Evolutionary conservation across 2,329 filamentous ascomycete species (phyloP).

Genomic region (Claviceps africana): DNA sequence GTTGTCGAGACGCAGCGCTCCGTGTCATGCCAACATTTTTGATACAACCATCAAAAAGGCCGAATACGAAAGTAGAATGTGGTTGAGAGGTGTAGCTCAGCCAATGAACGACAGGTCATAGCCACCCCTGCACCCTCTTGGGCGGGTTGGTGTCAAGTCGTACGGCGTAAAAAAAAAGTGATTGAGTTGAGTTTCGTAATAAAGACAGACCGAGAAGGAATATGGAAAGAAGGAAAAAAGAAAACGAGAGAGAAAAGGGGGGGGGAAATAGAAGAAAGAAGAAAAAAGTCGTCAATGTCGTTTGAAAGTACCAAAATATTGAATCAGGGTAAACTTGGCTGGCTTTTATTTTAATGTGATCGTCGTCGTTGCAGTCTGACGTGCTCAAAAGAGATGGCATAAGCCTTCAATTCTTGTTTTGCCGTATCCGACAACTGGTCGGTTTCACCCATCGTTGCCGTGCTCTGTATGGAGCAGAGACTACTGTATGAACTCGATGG

Average conservation of each 20-base stretch:
- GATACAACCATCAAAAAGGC: constrained; percentile 23
- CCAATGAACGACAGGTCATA: not conserved
- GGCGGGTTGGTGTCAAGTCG: constrained; percentile 4
- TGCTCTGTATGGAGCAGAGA: constrained; percentile 63
- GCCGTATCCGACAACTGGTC: constrained; percentile 59
- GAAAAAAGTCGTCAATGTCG: not conserved
- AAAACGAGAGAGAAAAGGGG: not conserved
- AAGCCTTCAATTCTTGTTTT: constrained; percentile 66
- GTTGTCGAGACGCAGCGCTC: too few species aligned
- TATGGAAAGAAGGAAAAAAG: too few species aligned
- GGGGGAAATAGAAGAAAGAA: too few species aligned
- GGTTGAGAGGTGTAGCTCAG: not conserved
- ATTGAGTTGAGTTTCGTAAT: constrained; percentile 3
- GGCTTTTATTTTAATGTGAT: constrained; percentile 35
- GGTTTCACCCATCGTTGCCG: constrained; percentile 37
- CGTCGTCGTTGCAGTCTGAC: constrained; percentile 47
- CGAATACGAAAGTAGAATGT: constrained; percentile 6
- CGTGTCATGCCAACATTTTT: constrained; percentile 30
- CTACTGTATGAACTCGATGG: constrained; percentile 75
- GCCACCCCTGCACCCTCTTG: not conserved
- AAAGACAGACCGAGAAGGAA: not conserved
- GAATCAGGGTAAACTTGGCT: too few species aligned
- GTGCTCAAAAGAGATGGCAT: constrained; percentile 81
- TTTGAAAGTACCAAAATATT: constrained; percentile 1
- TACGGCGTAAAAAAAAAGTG: constrained; percentile 8